Base-by-base conservation (phyloP, 2,329 filamentous ascomycete species). In the Fusarium vanettenii region DNA sequence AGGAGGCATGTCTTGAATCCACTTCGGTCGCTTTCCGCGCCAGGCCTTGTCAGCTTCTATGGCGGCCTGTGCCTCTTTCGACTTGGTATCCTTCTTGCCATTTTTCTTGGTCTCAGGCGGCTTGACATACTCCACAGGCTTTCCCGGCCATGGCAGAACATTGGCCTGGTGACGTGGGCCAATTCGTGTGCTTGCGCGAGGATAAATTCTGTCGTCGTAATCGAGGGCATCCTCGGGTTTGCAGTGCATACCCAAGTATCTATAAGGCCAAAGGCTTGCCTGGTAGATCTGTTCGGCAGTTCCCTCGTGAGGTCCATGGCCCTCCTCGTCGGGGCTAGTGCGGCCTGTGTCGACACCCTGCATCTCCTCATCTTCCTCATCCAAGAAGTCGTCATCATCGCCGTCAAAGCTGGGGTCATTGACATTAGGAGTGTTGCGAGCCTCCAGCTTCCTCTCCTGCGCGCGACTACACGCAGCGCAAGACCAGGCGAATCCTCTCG, bases 121-220 rank as follows among this genome's bases (percentile, higher is more conserved):
- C 81, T 97, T 98, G 72, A 98, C 94, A 67, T 97, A 94, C 82
- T 97, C 89, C n/a, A 98, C 92, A 0, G 95, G 92, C 64, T 91
- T 91, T 6, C 96, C 97, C 65, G 93, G 93, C 97, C 97, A 99
- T 7, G 93, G 88, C 59, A 90, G 87, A 37, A 98, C 94, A 76
- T 92, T 92, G 5, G 97, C 96, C 85, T 99, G 97, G 82, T 98
- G 95, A 65, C 95, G 92, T 11, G 95, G 94, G 9, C 97, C 97
- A 41, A 98, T 87, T 41, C 97, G 93, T 65, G 97, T 98, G 81
- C 95, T 97, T 18, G 97, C 96, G 75, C 97, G 93, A 10, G 97
- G 97, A 80, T 98, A 98, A 75, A 99, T 98, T 74, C 97, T 92
- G 82, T 99, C 97, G 80, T 99, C 97, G 81, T 98, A 97, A 82